Evolutionary conservation across 2,329 filamentous ascomycete genomes (phyloP), one percentile per base, ranked within the genome.

Genomic region (Fusarium odoratissimum): DNA sequence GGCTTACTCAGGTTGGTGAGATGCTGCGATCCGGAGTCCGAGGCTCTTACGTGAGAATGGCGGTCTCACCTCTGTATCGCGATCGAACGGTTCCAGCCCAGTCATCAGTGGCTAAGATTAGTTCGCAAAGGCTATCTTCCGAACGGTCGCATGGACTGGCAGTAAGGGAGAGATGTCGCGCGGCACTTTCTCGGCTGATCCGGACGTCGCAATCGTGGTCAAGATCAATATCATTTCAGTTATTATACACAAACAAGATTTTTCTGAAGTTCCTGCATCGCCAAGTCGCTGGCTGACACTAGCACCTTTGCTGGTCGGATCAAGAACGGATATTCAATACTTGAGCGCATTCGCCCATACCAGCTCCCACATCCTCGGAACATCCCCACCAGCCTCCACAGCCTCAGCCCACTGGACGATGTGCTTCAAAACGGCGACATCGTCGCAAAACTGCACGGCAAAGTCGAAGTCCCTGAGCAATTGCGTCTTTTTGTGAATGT

Each of bases 401-500:
- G 13, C 31, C 5, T 69, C 66, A 19, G 25, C 19, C 68, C 65
- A 71, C 12, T 49, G 25, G 6, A 69, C 5, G 8, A 71, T 71
- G 30, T 65, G 40, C 5, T 57, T 48, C 14, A 52, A 33, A 38
- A 16, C 35, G 6, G 14, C 44, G 19, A 40, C 52, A 16, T 49
- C 31, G 19, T 73, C 67, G 6, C 60, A 74, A n/a, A 55, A 49
- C 10, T 65, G 54, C 3, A 66, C 58, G 0, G 72, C 70, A 25
- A 66, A 38, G 25, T 74, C 72, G 28, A 74, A 62, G 8, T 74
- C 72, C 3, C 59, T 64, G 6, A 61, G 28, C 1, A 56, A 2
- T 16, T 66, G 61, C 4, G 51, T 67, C 17, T 31, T 23, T 21
- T 62, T 56, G 16, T 69, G 71, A 5, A 71, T 49, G 2, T 38